These are phyloP conservation scores for Tetrastigma voinierianum DNA, from an alignment of 164 flowering plant species.

Conservation along the genomic window DNA sequence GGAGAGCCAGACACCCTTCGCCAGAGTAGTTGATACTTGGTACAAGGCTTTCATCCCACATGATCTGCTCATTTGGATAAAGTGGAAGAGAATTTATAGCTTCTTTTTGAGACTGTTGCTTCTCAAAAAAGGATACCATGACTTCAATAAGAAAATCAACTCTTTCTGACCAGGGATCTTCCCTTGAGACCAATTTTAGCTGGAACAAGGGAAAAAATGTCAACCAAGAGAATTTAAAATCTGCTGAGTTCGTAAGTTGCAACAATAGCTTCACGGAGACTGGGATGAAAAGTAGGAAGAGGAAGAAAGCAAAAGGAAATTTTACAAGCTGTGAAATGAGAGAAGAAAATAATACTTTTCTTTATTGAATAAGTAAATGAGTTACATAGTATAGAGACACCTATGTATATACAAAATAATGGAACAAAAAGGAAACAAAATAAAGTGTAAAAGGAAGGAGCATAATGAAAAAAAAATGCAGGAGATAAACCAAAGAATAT, in stretches of 20 bases:
- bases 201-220: slow-evolving; percentile 28
- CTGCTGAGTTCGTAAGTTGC: neutral
- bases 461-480: too few relatives aligned
- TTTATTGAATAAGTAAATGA: too few relatives aligned
- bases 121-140: slow-evolving; percentile 86
- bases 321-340: too few relatives aligned
- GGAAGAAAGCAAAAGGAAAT: too few relatives aligned
- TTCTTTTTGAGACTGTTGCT: slow-evolving; percentile 92
- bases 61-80: slow-evolving; percentile 93
- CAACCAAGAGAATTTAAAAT: neutral
- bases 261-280: neutral
- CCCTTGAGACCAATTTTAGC: slow-evolving; percentile 80
- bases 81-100: slow-evolving; percentile 97
- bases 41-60: slow-evolving; percentile 99
- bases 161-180: slow-evolving; percentile 89
- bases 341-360: too few relatives aligned
- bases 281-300: too few relatives aligned
- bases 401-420: too few relatives aligned
- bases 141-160: slow-evolving; percentile 90
- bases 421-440: too few relatives aligned
- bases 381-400: too few relatives aligned
- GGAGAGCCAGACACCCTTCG: slow-evolving; percentile 99
- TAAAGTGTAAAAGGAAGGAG: too few relatives aligned
- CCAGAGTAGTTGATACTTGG: slow-evolving; percentile 99
- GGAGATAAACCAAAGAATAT: too few relatives aligned